Evolutionary conservation across 371 early-diverging fungal species (phyloP).

Genomic region (Mucor racemosus): DNA sequence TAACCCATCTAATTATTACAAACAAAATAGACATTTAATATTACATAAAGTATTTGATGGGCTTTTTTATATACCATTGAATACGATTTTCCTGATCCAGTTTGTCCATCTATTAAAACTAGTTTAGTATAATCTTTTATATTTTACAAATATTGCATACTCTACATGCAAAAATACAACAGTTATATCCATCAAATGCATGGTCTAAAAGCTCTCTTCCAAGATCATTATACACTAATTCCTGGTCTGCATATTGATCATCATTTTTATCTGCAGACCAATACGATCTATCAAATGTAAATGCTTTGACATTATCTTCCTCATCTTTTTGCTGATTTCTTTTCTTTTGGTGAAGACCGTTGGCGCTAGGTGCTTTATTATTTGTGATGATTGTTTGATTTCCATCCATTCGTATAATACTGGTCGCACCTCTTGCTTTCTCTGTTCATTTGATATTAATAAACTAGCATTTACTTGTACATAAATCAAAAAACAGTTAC

Average conservation of each 20-base stretch:
- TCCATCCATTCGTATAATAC: conserved; percentile 68
- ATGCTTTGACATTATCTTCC: conserved; percentile 55
- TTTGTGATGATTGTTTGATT: conserved; percentile 67
- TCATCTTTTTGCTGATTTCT: conserved; percentile 15
- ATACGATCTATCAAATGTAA: conserved; percentile 82
- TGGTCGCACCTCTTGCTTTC: conserved; percentile 58
- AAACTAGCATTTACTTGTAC: too few relatives aligned
- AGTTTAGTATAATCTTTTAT: not conserved
- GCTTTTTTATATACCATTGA: conserved; percentile 53
- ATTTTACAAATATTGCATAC: not conserved
- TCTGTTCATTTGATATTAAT: conserved; percentile 34
- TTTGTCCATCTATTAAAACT: conserved; percentile 74
- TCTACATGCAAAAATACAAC: conserved; percentile 81
- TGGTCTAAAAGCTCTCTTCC: conserved; percentile 79
- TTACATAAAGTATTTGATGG: too few relatives aligned
- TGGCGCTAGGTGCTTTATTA: conserved; percentile 26
- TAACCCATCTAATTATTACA: conserved; percentile 52
- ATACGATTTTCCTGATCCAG: conserved; percentile 80
- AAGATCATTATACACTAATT: conserved; percentile 70
- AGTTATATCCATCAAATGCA: conserved; percentile 82
- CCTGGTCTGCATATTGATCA: conserved; percentile 71
- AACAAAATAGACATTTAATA: not conserved
- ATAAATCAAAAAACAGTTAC: conserved; percentile 25
- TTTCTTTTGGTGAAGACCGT: conserved; percentile 18
- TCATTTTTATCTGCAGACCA: conserved; percentile 72